Evolutionary conservation across 176 grass and related monocot species (phyloP).

Genomic region (Zea luxurians): DNA sequence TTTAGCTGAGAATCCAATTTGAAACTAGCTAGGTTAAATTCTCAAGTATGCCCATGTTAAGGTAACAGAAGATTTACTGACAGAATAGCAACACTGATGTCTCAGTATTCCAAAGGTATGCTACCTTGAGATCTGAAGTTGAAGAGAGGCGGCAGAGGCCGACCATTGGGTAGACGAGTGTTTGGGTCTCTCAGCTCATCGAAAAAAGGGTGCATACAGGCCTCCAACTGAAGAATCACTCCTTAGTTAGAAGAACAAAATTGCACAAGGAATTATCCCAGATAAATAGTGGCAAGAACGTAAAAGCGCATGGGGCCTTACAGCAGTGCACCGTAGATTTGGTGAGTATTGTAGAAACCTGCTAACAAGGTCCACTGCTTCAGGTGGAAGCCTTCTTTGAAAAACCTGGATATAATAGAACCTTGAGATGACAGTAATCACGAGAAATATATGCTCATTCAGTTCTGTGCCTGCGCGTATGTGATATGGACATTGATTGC

Average conservation of each 20-base stretch:
- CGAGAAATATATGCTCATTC: background rate
- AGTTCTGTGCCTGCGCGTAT: background rate
- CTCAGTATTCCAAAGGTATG: too few species aligned
- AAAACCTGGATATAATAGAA: constrained; percentile 64
- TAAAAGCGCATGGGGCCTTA: constrained; percentile 35
- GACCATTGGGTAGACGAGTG: constrained; percentile 71
- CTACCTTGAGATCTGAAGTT: constrained; percentile 89
- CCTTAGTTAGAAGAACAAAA: constrained; percentile 27
- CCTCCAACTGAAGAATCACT: constrained; percentile 64
- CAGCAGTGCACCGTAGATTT: constrained; percentile 92
- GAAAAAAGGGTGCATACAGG: constrained; percentile 96
- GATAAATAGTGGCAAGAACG: background rate
- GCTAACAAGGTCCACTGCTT: constrained; percentile 90
- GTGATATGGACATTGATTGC: background rate
- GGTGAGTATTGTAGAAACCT: constrained; percentile 91
- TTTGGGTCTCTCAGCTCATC: constrained; percentile 89
- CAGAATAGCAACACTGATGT: background rate
- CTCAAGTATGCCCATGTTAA: background rate
- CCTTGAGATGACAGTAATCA: constrained; percentile 14
- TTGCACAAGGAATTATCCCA: background rate
- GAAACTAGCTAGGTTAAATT: background rate
- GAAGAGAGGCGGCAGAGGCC: constrained; percentile 85
- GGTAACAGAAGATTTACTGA: background rate
- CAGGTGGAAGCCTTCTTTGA: constrained; percentile 75
- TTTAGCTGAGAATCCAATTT: constrained; percentile 8